Evolutionary conservation across 352 stramenopile genomes (phyloP), one percentile per base, ranked within the genome.

Genomic region (Phytopythium chamaehyphon): DNA sequence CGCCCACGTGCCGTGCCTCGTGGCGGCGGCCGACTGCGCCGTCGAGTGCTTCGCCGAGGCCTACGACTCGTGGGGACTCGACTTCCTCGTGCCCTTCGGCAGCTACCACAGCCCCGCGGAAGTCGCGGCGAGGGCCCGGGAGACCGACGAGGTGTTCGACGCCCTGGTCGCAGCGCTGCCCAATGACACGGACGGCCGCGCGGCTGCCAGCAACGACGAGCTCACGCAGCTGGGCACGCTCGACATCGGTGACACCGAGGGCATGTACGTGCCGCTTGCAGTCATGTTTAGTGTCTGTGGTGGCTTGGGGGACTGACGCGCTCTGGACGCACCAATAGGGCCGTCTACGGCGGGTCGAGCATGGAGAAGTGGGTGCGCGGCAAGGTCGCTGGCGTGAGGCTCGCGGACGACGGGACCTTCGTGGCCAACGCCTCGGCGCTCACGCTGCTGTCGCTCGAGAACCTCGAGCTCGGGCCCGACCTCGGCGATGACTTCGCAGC

Each of bases 21-120:
- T 59, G 11, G 53, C 43, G 36, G 53, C n/a, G 4, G 54, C 57
- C 12, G 38, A 64, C 21, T 89, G 78, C 46, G 49, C 58, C 8
- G 73, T 74, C 52, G 69, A 78, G 50, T 89, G 78, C 40, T 81
- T 85, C 51, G 55, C 62, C 18, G 61, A 81, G 51, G 47, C 59
- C 6, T 23, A 53, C 2, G 60, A 51, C 7, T 22, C 12, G 10
- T 47, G 42, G 42, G 42, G 42, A 6, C 84, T 84, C 46, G 76
- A 66, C 18, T 86, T 89, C 51, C 55, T 86, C 35, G 59, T 89
- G 16, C 57, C 60, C n/a, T 85, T 86, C 35, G 75, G 67, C 28
- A 45, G 33, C 8, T 83, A 71, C 64, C 61, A 55, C n/a, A 66
- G 54, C 35, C 39, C 51, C 46, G 23, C 54, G n/a, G 53, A 73